Conservation (phyloP, 2,329 filamentous ascomycete species). For the Coleophoma cylindrospora region DNA sequence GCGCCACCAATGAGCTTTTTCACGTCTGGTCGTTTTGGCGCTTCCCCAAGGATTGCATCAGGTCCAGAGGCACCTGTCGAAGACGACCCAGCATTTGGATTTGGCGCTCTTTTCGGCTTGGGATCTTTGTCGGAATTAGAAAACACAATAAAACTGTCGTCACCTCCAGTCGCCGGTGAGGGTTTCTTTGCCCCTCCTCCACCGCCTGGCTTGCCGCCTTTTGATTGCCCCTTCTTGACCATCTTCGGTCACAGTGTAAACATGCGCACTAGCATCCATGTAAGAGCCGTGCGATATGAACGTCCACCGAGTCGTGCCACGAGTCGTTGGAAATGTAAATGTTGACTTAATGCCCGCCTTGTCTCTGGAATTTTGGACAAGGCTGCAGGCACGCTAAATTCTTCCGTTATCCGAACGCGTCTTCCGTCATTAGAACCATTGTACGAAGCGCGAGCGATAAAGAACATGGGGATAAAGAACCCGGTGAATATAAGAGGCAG, state of each 20-base stretch:
- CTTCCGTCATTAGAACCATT: no score
- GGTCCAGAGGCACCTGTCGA: constrained; percentile 11
- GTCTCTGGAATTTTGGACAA: no score
- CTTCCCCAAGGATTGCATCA: constrained; percentile 22
- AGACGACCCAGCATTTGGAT: constrained; percentile 6
- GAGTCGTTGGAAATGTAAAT: no score
- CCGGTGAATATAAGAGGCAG: no score
- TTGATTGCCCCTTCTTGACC: constrained; percentile 29
- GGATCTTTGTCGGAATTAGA: constrained; percentile 52
- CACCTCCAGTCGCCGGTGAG: constrained; percentile 24
- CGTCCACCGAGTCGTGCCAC: no score
- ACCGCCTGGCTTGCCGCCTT: constrained; percentile 24
- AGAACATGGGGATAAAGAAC: no score
- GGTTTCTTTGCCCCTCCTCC: constrained; percentile 22
- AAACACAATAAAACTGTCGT: constrained; percentile 51
- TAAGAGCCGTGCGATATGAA: no score
- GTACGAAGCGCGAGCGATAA: no score
- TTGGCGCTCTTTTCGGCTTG: constrained; percentile 21
- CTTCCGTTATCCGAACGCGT: no score
- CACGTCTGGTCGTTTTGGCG: constrained; percentile 46
- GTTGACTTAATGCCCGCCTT: no score
- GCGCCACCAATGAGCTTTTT: constrained; percentile 87
- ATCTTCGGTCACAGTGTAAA: constrained; percentile 16
- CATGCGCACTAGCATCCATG: background rate
- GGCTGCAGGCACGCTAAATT: no score